These are phyloP conservation scores for Scopulariopsis brevicaulis DNA, from an alignment of 2,329 filamentous ascomycete genomes.

Conservation along the genomic window DNA sequence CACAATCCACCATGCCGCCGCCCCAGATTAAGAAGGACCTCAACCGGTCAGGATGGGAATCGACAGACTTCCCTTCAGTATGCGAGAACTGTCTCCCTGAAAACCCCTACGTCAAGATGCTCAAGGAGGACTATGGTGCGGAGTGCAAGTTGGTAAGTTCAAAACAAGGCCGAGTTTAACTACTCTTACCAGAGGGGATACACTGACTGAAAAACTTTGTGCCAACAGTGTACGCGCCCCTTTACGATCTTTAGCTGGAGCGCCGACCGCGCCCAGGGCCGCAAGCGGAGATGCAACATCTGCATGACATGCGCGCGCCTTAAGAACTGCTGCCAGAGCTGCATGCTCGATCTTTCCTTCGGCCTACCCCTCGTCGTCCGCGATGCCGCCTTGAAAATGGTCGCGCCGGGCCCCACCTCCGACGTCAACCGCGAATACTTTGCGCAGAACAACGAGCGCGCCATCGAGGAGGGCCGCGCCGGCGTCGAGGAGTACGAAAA, in stretches of 20 bases:
- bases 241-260: conserved; percentile 97
- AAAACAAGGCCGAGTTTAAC: not conserved
- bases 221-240: conserved; percentile 64
- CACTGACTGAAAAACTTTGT: conserved; percentile 8
- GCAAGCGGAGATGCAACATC: conserved; percentile 88
- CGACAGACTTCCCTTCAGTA: conserved; percentile 79
- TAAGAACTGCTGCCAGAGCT: conserved; percentile 98
- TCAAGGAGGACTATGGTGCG: conserved; percentile 91
- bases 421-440: conserved; percentile 96
- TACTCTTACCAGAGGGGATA: not conserved
- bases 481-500: conserved; percentile 88
- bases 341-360: conserved; percentile 96
- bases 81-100: conserved; percentile 91
- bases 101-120: conserved; percentile 97
- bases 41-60: conserved; percentile 93
- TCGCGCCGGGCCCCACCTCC: conserved; percentile 83
- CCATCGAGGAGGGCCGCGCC: conserved; percentile 83
- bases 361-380: conserved; percentile 89
- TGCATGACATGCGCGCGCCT: conserved; percentile 93
- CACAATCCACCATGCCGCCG: conserved; percentile 43
- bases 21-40: conserved; percentile 94
- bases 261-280: conserved; percentile 72
- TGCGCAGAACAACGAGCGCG: conserved; percentile 91
- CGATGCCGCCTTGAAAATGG: conserved; percentile 95
- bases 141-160: conserved; percentile 57